A percentile compares a stretch with the other conserved stretches of the same genome.
Evolutionary conservation across 345 rosid species (phyloP).

Genomic region (Salix suchowensis): DNA sequence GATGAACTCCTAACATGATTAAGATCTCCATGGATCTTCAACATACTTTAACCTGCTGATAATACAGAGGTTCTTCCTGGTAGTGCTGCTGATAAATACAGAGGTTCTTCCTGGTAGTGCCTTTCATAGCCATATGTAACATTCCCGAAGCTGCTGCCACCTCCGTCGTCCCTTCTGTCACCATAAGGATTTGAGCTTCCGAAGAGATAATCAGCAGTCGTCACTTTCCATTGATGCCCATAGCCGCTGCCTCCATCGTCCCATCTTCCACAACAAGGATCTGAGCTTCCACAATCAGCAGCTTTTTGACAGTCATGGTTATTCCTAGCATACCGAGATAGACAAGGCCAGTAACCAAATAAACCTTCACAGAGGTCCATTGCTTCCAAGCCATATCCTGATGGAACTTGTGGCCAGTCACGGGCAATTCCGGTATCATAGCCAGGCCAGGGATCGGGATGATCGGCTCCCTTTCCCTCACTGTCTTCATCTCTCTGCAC

Average conservation of each 20-base stretch:
- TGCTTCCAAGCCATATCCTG: constrained; percentile 78
- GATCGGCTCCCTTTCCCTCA: not conserved
- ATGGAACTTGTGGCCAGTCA: constrained; percentile 41
- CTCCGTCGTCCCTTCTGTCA: constrained; percentile 10
- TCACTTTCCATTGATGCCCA: constrained; percentile 44
- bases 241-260: not conserved
- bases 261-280: no score
- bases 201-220: constrained; percentile 67
- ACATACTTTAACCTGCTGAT: constrained; percentile 22
- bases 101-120: constrained; percentile 12
- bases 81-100: constrained; percentile 18
- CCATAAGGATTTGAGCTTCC: constrained; percentile 59
- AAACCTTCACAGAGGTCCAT: constrained; percentile 69
- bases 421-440: not conserved
- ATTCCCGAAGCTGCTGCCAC: constrained; percentile 3
- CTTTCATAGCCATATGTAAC: constrained; percentile 13
- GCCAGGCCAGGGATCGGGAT: constrained; percentile 4
- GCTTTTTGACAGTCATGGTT: constrained; percentile 12
- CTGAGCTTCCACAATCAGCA: constrained; percentile 17
- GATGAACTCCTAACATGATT: not conserved
- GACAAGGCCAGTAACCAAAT: constrained; percentile 78
- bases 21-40: constrained; percentile 5
- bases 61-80: constrained; percentile 1
- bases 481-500: constrained; percentile 11
- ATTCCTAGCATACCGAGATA: constrained; percentile 27